Evolutionary conservation across 257 asterid genomes (phyloP).

Genomic region (Solanum pinnatisectum): DNA sequence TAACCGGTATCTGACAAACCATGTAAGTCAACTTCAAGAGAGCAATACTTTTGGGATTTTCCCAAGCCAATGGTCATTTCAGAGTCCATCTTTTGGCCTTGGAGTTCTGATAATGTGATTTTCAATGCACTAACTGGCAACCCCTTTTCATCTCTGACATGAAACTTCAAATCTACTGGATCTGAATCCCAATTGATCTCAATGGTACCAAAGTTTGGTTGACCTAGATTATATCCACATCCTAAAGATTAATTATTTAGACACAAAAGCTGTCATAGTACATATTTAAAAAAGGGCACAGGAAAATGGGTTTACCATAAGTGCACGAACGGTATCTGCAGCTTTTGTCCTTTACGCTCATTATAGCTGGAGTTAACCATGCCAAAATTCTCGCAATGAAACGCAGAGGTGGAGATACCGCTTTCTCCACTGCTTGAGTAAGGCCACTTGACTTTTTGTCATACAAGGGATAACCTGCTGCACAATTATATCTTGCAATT

Average conservation of each 20-base stretch:
- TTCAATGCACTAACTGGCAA: conserved; percentile 7
- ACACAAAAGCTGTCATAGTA: neutral
- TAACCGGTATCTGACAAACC: conserved; percentile 19
- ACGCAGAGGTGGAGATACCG: conserved; percentile 14
- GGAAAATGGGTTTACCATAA: conserved; percentile 7
- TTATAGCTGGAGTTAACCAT: conserved; percentile 18
- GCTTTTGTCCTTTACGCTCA: conserved; percentile 16
- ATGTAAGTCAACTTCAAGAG: conserved; percentile 14
- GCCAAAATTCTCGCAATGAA: conserved; percentile 16
- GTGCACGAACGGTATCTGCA: conserved; percentile 21
- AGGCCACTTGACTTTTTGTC: conserved; percentile 24
- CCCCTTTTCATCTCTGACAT: conserved; percentile 18
- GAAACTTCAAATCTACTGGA: conserved; percentile 15
- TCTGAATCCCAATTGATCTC: conserved; percentile 16
- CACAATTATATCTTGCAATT: conserved; percentile 21
- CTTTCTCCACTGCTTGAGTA: conserved; percentile 27
- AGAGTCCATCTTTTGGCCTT: neutral
- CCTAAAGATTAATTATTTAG: neutral
- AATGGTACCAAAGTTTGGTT: conserved; percentile 18
- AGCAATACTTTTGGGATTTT: conserved; percentile 10
- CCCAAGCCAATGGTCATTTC: neutral
- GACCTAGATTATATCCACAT: conserved; percentile 4
- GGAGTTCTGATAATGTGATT: conserved; percentile 7
- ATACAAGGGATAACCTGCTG: conserved; percentile 18
- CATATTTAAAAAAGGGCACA: neutral